Evolutionary conservation across 179 eudicot genomes (phyloP), one percentile per base, ranked within the genome.

Genomic region (Camellia oleifera): DNA sequence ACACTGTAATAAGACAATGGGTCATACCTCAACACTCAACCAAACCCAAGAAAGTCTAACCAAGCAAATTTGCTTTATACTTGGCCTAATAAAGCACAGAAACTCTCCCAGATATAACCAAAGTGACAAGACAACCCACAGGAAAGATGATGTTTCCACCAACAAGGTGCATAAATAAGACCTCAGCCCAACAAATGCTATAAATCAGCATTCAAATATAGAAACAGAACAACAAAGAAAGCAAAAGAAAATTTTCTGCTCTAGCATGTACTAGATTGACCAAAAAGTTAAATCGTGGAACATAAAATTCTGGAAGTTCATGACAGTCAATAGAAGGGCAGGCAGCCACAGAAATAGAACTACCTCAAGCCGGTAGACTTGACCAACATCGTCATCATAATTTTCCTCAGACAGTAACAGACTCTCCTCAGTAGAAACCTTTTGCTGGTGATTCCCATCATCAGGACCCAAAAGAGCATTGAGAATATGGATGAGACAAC

Each of bases 401-500:
- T 73, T 81, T 75, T 81, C 66, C 57, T 80, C 82, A 73, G 62
- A 76, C 73, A 63, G 13, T 45, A 78, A 57, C 45, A 69, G 70
- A 69, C 79, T 83, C 76, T 86, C 88, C 79, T 71, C 52, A 76
- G 78, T 77, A 81, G 77, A 72, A 82, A 60, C 76, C 75, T 78
- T 87, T 72, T 82, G 81, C 45, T 83, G 80, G 74, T 57, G 80
- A 79, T 62, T 85, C 62, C 83, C 85, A 64, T 85, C 97, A 87
- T 71, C 79, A 69, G 93, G 85, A 78, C 88, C 90, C 89, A 95
- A 81, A 84, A 97, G 92, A 84, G 97, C 91, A 88, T 86, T 91
- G 69, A 97, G 89, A 78, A 97, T 86, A 87, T 91, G 87, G 80
- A 97, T 89, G 77, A 97, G 97, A 81, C 99, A 97, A 84, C 98